phyloP scores from a whole-genome alignment of 2,329 filamentous ascomycete species.

The Rhynchosporium agropyri region DNA sequence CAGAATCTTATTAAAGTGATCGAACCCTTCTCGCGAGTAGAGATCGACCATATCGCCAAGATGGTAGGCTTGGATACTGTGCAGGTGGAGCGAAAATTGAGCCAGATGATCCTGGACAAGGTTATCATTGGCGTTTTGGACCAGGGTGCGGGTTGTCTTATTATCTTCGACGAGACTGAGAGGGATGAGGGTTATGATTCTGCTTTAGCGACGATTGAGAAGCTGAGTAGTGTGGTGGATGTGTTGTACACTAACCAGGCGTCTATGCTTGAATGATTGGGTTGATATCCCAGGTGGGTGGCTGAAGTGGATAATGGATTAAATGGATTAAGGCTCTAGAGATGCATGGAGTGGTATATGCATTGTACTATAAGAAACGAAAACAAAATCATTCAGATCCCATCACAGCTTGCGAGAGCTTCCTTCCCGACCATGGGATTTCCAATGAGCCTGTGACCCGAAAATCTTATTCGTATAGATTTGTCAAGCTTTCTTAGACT shows the following conservation, averaged over 20 bases:
- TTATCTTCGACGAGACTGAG: constrained; percentile 94
- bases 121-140: constrained; percentile 97
- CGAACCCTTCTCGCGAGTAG: constrained; percentile 95
- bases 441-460: too few relatives aligned
- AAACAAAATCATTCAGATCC: too few relatives aligned
- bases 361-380: constrained; percentile 37
- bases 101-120: constrained; percentile 99
- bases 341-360: constrained; percentile 22
- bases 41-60: constrained; percentile 95
- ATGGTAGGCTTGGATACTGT: constrained; percentile 96
- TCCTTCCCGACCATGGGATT: too few relatives aligned
- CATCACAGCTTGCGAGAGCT: too few relatives aligned
- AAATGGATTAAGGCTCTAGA: constrained; percentile 9
- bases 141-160: constrained; percentile 95
- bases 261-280: constrained; percentile 77
- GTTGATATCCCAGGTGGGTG: not conserved
- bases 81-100: constrained; percentile 97
- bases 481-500: too few relatives aligned
- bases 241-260: constrained; percentile 98
- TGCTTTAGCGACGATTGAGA: constrained; percentile 92
- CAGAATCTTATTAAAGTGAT: constrained; percentile 99
- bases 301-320: too few relatives aligned
- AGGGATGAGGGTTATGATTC: constrained; percentile 93
- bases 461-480: too few relatives aligned
- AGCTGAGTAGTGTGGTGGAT: constrained; percentile 95